Evolutionary conservation across 768 basidiomycete genomes (phyloP).

Genomic region (Dendrothele bispora): DNA sequence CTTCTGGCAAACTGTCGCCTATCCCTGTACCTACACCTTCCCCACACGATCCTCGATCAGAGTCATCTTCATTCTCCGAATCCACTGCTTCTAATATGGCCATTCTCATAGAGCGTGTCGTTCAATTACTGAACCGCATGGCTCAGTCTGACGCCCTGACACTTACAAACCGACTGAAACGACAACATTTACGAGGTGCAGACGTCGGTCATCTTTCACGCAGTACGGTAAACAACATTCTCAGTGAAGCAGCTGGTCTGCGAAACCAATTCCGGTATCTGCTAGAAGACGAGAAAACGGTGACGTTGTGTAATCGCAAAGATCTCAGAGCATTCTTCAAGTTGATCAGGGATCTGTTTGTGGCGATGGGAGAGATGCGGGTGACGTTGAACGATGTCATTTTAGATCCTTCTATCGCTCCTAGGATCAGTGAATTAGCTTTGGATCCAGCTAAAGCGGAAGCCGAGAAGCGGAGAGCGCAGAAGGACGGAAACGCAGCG

Average conservation of each 20-base stretch:
- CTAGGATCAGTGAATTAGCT: constrained; percentile 68
- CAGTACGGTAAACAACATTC: constrained; percentile 71
- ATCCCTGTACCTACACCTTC: constrained; percentile 35
- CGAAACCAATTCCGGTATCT: constrained; percentile 71
- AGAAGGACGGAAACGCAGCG: constrained; percentile 27
- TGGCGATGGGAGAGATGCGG: constrained; percentile 80
- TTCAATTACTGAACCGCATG: constrained; percentile 53
- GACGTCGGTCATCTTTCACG: constrained; percentile 87
- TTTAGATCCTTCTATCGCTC: constrained; percentile 79
- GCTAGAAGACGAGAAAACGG: constrained; percentile 72
- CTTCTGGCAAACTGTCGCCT: constrained; percentile 18
- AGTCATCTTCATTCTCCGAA: constrained; percentile 69
- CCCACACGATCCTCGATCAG: constrained; percentile 63
- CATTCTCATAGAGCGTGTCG: constrained; percentile 60
- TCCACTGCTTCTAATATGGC: constrained; percentile 56
- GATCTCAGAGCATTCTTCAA: constrained; percentile 85
- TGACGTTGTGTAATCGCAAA: constrained; percentile 64
- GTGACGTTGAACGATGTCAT: constrained; percentile 86
- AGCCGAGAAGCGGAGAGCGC: constrained; percentile 35
- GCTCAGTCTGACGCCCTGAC: constrained; percentile 82
- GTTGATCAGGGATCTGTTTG: constrained; percentile 80
- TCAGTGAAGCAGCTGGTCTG: constrained; percentile 68
- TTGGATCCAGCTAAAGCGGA: constrained; percentile 58
- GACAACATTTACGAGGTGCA: constrained; percentile 83
- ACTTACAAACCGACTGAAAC: constrained; percentile 85